phyloP scores from a whole-genome alignment of 495 filamentous ascomycete species.

The Clavariopsis aquatica region DNA sequence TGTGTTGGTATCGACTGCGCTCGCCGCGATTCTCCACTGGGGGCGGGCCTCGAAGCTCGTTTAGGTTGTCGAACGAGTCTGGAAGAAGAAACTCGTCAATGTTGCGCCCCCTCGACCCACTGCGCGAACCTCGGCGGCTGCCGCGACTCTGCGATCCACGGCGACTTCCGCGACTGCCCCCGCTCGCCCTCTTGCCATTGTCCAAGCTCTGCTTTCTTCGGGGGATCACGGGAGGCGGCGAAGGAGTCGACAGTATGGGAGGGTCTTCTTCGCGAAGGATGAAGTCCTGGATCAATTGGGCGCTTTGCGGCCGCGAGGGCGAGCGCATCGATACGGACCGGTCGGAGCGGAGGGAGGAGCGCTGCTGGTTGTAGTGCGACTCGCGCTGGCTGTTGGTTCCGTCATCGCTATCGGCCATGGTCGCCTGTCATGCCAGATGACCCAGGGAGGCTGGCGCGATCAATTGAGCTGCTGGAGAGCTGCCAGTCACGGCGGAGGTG shows the following conservation, averaged over 20 bases:
- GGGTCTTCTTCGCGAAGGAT: constrained; percentile 13
- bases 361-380: constrained; percentile 35
- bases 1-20: constrained; percentile 3
- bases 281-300: constrained; percentile 23
- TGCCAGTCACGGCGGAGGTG: not conserved
- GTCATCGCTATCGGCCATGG: constrained; percentile 30
- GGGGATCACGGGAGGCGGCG: constrained; percentile 10
- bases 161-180: constrained; percentile 2
- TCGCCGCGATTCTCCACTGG: constrained; percentile 33
- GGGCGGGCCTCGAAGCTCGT: constrained; percentile 25
- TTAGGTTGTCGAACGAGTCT: constrained; percentile 30
- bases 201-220: constrained; percentile 11
- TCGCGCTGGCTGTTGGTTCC: constrained; percentile 26
- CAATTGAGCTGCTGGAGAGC: too few species aligned
- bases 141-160: not conserved
- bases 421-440: constrained; percentile 3
- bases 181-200: not conserved
- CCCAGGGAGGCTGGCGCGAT: not conserved
- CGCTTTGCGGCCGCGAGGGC: constrained; percentile 18
- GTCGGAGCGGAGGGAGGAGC: constrained; percentile 34
- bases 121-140: constrained; percentile 4
- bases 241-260: not conserved
- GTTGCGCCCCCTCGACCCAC: constrained; percentile 17
- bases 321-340: constrained; percentile 10
- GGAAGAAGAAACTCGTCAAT: constrained; percentile 26